Conservation (phyloP, 2,329 filamentous ascomycete genomes). For the Ophiostoma ulmi region DNA sequence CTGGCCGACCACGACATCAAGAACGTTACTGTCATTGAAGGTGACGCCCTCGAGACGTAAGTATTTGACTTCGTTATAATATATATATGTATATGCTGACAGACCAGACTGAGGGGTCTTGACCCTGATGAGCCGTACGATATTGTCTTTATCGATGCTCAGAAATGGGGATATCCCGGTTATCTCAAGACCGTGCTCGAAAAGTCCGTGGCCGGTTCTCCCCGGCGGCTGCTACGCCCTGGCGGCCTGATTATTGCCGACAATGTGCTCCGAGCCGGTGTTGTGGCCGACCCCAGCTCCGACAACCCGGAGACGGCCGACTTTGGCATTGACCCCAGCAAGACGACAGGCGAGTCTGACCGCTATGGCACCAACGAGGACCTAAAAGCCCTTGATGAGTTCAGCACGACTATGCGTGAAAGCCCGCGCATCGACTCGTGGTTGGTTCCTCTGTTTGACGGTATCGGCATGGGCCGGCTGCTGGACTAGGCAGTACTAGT, state of each 20-base stretch:
- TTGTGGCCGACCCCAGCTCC: constrained; percentile 40
- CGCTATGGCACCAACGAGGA: constrained; percentile 23
- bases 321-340: not conserved
- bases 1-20: constrained; percentile 38
- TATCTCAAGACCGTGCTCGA: constrained; percentile 46
- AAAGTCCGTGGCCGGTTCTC: constrained; percentile 38
- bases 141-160: constrained; percentile 50
- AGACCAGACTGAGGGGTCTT: constrained; percentile 33
- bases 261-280: constrained; percentile 47
- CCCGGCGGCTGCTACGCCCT: constrained; percentile 41
- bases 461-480: constrained; percentile 34
- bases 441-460: constrained; percentile 39
- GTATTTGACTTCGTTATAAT: constrained; percentile 24
- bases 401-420: constrained; percentile 35
- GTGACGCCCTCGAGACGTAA: constrained; percentile 45
- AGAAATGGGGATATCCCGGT: constrained; percentile 48
- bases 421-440: constrained; percentile 36
- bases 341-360: constrained; percentile 1
- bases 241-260: constrained; percentile 51
- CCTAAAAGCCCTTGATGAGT: constrained; percentile 32
- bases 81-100: not conserved
- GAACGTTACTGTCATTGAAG: constrained; percentile 46
- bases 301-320: constrained; percentile 32
- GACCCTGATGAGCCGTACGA: constrained; percentile 44
- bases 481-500: constrained; percentile 26